These are phyloP conservation scores for Alternaria infectoria DNA, from an alignment of 2,329 filamentous ascomycete genomes.

Conservation along the genomic window DNA sequence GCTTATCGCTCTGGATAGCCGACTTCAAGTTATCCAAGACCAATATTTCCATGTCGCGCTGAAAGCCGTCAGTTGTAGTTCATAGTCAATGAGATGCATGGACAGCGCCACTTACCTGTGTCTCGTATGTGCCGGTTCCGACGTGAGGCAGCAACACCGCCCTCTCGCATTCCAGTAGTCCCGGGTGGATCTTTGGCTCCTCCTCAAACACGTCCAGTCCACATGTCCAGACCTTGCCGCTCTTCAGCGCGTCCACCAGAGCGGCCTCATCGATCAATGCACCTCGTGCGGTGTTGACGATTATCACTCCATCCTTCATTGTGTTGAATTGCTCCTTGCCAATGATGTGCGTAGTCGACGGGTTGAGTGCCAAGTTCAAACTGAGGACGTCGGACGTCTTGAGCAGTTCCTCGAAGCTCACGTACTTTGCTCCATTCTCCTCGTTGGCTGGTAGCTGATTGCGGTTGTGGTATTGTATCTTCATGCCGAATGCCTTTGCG, in stretches of 20 bases:
- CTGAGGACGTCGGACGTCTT: slow-evolving; percentile 61
- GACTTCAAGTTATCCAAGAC: slow-evolving; percentile 64
- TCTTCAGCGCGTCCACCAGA: slow-evolving; percentile 60
- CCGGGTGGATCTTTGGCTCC: slow-evolving; percentile 62
- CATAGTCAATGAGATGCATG: not conserved
- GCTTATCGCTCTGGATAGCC: slow-evolving; percentile 62
- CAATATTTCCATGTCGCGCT: slow-evolving; percentile 65
- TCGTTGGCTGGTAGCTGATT: slow-evolving; percentile 45
- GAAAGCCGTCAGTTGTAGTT: slow-evolving; percentile 11
- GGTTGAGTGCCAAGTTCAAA: slow-evolving; percentile 60
- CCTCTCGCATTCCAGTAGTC: slow-evolving; percentile 57
- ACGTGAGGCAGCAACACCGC: slow-evolving; percentile 65
- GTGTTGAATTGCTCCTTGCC: slow-evolving; percentile 56
- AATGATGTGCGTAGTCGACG: slow-evolving; percentile 61
- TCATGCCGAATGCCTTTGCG: slow-evolving; percentile 63
- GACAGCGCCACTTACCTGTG: slow-evolving; percentile 51
- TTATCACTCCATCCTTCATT: slow-evolving; percentile 63
- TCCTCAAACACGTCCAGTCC: slow-evolving; percentile 66
- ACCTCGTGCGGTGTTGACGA: slow-evolving; percentile 65
- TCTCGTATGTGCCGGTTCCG: slow-evolving; percentile 66
- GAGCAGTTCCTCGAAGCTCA: slow-evolving; percentile 63
- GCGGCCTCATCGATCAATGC: slow-evolving; percentile 64
- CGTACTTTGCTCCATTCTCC: slow-evolving; percentile 58
- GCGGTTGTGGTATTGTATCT: slow-evolving; percentile 65
- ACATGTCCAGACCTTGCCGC: slow-evolving; percentile 60